These are phyloP conservation scores for Yamadazyma dendronema DNA, from an alignment of 1,139 yeast genomes.

Conservation along the genomic window DNA sequence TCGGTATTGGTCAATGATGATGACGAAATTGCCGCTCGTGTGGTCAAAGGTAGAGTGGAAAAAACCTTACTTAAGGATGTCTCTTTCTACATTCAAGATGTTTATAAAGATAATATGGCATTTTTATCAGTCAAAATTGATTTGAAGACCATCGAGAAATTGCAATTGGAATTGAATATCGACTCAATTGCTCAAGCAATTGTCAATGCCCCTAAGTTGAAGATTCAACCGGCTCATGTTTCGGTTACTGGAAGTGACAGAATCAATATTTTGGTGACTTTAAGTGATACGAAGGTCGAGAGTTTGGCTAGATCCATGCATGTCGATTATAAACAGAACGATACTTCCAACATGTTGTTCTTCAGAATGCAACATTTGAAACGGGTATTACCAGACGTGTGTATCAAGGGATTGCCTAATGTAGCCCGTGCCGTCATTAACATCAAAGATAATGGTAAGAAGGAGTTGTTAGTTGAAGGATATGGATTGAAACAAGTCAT, in stretches of 20 bases:
- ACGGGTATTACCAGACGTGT: slow-evolving; percentile 80
- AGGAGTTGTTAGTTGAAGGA: slow-evolving; percentile 94
- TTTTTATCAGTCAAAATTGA: slow-evolving; percentile 82
- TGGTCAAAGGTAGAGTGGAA: slow-evolving; percentile 95
- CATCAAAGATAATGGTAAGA: slow-evolving; percentile 80
- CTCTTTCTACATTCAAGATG: slow-evolving; percentile 89
- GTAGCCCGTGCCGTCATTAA: slow-evolving; percentile 96
- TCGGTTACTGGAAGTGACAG: slow-evolving; percentile 64
- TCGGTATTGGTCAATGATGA: slow-evolving; percentile 89
- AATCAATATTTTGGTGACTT: slow-evolving; percentile 70
- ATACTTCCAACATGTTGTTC: slow-evolving; percentile 60
- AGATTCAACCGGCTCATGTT: slow-evolving; percentile 73
- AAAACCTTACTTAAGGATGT: slow-evolving; percentile 87
- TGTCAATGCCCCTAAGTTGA: slow-evolving; percentile 81
- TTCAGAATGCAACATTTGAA: slow-evolving; percentile 88
- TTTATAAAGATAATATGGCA: slow-evolving; percentile 77
- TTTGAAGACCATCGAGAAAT: slow-evolving; percentile 76
- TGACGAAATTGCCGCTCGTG: slow-evolving; percentile 97
- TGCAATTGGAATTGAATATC: slow-evolving; percentile 83
- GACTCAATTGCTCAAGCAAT: slow-evolving; percentile 88
- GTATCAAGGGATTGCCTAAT: slow-evolving; percentile 89
- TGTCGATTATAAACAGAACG: slow-evolving; percentile 27
- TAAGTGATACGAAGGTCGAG: slow-evolving; percentile 51
- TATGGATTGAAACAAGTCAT: slow-evolving; percentile 94
- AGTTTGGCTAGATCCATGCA: slow-evolving; percentile 22